Base-by-base conservation (phyloP, 202 grass and related monocot species). In the Eragrostis tef region DNA sequence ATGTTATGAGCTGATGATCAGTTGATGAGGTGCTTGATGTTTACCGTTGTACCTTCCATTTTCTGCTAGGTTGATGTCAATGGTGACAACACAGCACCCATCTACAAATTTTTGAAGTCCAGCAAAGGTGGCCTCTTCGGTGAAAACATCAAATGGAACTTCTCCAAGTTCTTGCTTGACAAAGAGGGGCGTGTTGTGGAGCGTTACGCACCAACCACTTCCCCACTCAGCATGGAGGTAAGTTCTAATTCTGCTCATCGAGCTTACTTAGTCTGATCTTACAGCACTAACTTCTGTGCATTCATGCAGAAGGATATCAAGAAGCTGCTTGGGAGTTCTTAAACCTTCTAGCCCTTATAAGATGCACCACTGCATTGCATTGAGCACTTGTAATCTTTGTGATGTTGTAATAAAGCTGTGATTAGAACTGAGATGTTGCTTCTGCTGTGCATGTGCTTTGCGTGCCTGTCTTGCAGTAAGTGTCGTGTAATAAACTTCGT, bases 31-130 rank as follows among this genome's bases (percentile, higher is more conserved):
- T 39, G 17, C 43, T 34, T 7, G 9, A 7, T 19, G 4, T 22
- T 67, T 42, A 14, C 39, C 46, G 5, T 68, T 63, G 25, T 83
- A 68, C 67, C 34, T 54, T 74, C 1, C 42, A 39, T 75, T 76
- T 31, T 77, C 62, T 67, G 47, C 70, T 64, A 98, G 92, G 90
- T 98, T 91, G 96, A 95, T 85, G 92, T 98, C 11, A 95, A 98
- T 81, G 96, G 96, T 46, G 44, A 85, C 64, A 83, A 84, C 57
- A 65, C 89, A 74, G 96, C 96, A 72, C 92, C 96, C 12, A 78
- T 98, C 52, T 98, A 98, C 88, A 98, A 98, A 84, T 98, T 93
- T 73, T 91, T 95, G 72, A 98, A 98, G 83, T 87, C 82, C 7
- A 95, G 88, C 83, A 98, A 98, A 95, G 92, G 92, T 14, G 26